Conservation (phyloP, 768 basidiomycete species). For the Hypholoma fasciculare region DNA sequence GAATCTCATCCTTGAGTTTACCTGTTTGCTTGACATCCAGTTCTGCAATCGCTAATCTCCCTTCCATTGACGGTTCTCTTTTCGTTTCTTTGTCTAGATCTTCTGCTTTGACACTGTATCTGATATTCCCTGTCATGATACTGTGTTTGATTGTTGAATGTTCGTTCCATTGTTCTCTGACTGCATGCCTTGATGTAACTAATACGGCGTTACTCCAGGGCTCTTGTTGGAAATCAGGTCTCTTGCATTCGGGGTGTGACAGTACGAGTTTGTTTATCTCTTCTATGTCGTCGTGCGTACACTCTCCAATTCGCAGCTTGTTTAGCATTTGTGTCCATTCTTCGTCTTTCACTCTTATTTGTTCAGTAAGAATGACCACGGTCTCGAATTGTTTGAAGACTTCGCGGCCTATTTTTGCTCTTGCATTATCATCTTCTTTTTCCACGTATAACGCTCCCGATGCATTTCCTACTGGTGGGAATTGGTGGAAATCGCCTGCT, state of each 20-base stretch:
- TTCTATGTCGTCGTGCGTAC: constrained; percentile 24
- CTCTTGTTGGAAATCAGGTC: constrained; percentile 20
- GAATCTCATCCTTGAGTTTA: constrained; percentile 20
- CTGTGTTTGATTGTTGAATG: constrained; percentile 22
- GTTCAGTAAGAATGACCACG: constrained; percentile 36
- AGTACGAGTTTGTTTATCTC: constrained; percentile 23
- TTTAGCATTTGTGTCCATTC: constrained; percentile 31
- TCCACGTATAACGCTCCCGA: constrained; percentile 20
- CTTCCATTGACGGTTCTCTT: background rate
- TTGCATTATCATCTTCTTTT: background rate
- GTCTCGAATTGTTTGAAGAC: constrained; percentile 29
- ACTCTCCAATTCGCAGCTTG: constrained; percentile 25
- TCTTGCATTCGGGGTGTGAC: constrained; percentile 7
- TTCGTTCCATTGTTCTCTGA: constrained; percentile 37
- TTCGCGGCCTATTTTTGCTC: constrained; percentile 15
- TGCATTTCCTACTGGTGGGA: constrained; percentile 37
- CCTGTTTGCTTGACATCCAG: constrained; percentile 9
- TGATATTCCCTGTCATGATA: background rate
- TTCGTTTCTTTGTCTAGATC: constrained; percentile 16
- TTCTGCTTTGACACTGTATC: constrained; percentile 29
- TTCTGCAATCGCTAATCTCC: constrained; percentile 1
- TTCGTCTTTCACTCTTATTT: constrained; percentile 30
- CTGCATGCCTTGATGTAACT: constrained; percentile 36
- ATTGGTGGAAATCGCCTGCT: constrained; percentile 45
- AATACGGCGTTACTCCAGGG: constrained; percentile 35